Percentiles rank a stretch among this genome's conserved stretches.
These are phyloP conservation scores for Dendrocalamus latiflorus DNA, from an alignment of 202 grass and related monocot genomes.

Conservation along the genomic window DNA sequence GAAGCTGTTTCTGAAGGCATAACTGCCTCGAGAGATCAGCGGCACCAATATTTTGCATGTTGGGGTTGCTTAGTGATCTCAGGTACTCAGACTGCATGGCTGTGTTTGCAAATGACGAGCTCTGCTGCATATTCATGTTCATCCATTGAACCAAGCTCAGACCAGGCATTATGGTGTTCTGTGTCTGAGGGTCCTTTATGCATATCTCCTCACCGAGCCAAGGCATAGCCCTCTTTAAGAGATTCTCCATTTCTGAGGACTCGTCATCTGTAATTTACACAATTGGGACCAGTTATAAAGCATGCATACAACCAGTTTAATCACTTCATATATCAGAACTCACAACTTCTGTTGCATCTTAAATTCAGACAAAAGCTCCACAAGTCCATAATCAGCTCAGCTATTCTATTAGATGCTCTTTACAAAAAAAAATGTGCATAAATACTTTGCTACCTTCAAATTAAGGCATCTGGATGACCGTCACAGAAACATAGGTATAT, in stretches of 20 bases:
- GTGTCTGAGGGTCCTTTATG: slow-evolving; percentile 93
- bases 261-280: slow-evolving; percentile 67
- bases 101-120: slow-evolving; percentile 60
- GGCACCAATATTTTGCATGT: slow-evolving; percentile 71
- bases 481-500: background rate
- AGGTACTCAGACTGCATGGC: slow-evolving; percentile 77
- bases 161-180: slow-evolving; percentile 87
- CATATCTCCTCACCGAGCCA: slow-evolving; percentile 98
- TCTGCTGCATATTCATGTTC: slow-evolving; percentile 97
- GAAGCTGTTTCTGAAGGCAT: slow-evolving; percentile 69
- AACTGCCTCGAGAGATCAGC: slow-evolving; percentile 84
- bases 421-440: background rate
- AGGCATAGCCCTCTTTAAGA: slow-evolving; percentile 94
- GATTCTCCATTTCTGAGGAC: slow-evolving; percentile 98
- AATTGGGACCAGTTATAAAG: background rate
- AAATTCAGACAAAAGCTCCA: background rate
- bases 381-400: slow-evolving; percentile 1
- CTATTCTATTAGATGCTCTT: slow-evolving; percentile 1
- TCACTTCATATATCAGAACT: background rate
- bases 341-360: background rate
- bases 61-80: slow-evolving; percentile 57
- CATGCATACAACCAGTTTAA: background rate
- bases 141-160: slow-evolving; percentile 99
- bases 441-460: background rate
- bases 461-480: background rate